Conservation (phyloP, 2,329 filamentous ascomycete genomes). For the Calonectria crousiana region DNA sequence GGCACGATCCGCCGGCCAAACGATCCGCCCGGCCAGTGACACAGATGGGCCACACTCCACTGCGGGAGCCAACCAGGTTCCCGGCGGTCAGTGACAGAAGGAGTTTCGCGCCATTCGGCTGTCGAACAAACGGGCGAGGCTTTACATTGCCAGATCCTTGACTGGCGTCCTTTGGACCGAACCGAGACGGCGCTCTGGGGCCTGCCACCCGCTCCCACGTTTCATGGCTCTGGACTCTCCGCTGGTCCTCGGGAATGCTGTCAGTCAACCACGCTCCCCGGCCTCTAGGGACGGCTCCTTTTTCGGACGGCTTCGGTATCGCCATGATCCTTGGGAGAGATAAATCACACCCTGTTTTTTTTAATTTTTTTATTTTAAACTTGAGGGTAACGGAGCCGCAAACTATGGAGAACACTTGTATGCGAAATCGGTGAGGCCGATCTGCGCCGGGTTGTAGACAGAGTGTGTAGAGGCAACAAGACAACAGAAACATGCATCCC, state of each 20-base stretch:
- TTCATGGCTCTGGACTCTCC: conserved; percentile 30
- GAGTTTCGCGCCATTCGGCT: conserved; percentile 21
- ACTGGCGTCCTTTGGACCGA: conserved; percentile 45
- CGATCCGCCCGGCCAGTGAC: background rate
- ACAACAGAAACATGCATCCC: background rate
- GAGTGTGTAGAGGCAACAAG: background rate
- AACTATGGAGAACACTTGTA: background rate
- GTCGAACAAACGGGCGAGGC: conserved; percentile 20
- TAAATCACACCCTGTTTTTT: background rate
- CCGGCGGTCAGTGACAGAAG: conserved; percentile 37
- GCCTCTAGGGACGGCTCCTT: conserved; percentile 1
- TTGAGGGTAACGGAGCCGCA: background rate
- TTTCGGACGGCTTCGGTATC: conserved; percentile 9
- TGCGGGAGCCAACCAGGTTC: conserved; percentile 36
- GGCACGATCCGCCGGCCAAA: conserved; percentile 17
- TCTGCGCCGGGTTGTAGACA: background rate
- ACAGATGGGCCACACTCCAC: conserved; percentile 27
- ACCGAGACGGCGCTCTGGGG: conserved; percentile 37
- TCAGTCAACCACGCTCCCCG: conserved; percentile 13
- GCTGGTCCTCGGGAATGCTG: conserved; percentile 43
- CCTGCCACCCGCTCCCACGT: conserved; percentile 15
- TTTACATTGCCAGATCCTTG: conserved; percentile 11
- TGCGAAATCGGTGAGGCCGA: conserved; percentile 16
- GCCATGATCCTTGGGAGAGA: background rate
- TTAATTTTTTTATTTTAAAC: background rate